Percentiles rank a stretch among this genome's conserved stretches.
phyloP scores from a whole-genome alignment of 352 stramenopile genomes.

The Phytopythium delawarense region DNA sequence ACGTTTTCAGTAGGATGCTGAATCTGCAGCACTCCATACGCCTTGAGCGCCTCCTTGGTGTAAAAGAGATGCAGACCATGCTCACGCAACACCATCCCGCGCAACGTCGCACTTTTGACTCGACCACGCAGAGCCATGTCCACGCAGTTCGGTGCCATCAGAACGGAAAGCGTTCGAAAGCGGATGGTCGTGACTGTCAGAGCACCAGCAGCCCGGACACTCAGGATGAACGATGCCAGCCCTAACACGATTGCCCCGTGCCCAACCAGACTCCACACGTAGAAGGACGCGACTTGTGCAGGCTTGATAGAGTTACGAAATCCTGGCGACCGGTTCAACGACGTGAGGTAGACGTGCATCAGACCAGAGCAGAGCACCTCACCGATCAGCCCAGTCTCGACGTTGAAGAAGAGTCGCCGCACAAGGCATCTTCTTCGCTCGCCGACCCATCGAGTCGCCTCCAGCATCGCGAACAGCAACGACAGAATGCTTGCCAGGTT shows the following conservation, averaged over 20 bases:
- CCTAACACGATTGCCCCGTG: conserved; percentile 21
- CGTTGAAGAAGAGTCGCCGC: conserved; percentile 28
- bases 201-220: conserved; percentile 10
- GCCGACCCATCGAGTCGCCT: conserved; percentile 21
- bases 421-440: conserved; percentile 13
- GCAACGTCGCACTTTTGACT: conserved; percentile 10
- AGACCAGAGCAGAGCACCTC: conserved; percentile 19
- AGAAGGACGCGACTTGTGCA: conserved; percentile 13
- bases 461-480: conserved; percentile 31
- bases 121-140: conserved; percentile 11
- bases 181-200: conserved; percentile 7
- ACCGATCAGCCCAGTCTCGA: conserved; percentile 27
- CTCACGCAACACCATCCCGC: conserved; percentile 12
- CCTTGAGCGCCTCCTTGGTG: conserved; percentile 9
- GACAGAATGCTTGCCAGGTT: conserved; percentile 30
- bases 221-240: conserved; percentile 13
- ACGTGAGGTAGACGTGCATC: conserved; percentile 25
- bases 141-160: conserved; percentile 13
- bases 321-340: conserved; percentile 17
- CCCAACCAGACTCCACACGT: conserved; percentile 28
- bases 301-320: conserved; percentile 9
- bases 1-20: background rate
- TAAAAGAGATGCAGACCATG: conserved; percentile 7
- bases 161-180: conserved; percentile 8
- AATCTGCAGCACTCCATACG: conserved; percentile 19